A percentile compares a stretch with the other conserved stretches of the same genome.
phyloP scores from a whole-genome alignment of 805 yeast species.

The Lachancea sp. region DNA sequence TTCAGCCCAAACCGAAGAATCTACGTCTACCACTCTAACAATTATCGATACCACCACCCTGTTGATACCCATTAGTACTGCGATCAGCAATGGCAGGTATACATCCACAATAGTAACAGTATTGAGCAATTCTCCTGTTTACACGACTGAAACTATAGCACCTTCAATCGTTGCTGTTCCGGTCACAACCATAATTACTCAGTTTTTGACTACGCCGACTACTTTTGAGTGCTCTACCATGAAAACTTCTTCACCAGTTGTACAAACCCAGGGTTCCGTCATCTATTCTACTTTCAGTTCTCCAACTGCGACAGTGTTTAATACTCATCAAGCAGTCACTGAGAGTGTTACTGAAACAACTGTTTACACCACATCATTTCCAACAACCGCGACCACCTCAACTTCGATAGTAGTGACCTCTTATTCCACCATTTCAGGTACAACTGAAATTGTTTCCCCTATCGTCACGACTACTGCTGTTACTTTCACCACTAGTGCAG shows the following conservation, averaged over 20 bases:
- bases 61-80: not conserved
- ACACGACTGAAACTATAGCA: slow-evolving; percentile 1
- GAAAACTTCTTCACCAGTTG: slow-evolving; percentile 1
- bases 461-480: slow-evolving; percentile 2
- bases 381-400: slow-evolving; percentile 2
- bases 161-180: not conserved
- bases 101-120: not conserved
- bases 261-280: slow-evolving; percentile 1
- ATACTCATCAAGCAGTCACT: slow-evolving; percentile 1
- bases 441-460: slow-evolving; percentile 1
- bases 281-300: slow-evolving; percentile 3
- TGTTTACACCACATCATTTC: not conserved
- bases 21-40: slow-evolving; percentile 1
- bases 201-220: slow-evolving; percentile 6
- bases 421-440: slow-evolving; percentile 1
- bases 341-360: slow-evolving; percentile 3
- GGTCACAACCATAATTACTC: not conserved
- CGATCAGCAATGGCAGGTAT: not conserved
- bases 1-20: slow-evolving; percentile 3
- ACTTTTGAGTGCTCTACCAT: slow-evolving; percentile 3
- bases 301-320: slow-evolving; percentile 1
- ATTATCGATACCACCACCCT: not conserved
- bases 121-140: slow-evolving; percentile 1
- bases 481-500: slow-evolving; percentile 3
- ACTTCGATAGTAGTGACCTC: not conserved